Evolutionary conservation across 306 rosid genomes (phyloP).

Genomic region (Luffa aegyptiaca): DNA sequence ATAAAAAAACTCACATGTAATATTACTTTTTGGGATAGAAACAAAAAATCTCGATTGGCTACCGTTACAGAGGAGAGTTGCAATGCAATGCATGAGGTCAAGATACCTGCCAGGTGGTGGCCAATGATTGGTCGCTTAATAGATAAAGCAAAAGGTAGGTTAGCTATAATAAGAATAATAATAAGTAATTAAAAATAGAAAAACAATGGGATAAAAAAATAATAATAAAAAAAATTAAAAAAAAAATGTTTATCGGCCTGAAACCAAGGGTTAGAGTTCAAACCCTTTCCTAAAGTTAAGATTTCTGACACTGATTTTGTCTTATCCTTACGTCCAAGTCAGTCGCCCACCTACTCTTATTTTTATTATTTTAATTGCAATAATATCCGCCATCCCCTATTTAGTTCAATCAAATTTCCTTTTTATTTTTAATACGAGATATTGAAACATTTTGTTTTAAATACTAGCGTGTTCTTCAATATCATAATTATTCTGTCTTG

Average conservation of each 20-base stretch:
- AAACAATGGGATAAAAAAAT: too few relatives aligned
- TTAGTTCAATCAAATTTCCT: neutral
- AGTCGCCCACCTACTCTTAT: neutral
- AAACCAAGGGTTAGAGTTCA: neutral
- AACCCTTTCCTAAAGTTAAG: neutral
- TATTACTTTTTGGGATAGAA: neutral
- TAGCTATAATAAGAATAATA: neutral
- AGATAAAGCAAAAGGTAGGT: neutral
- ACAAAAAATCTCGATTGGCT: neutral
- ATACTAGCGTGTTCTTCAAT: too few relatives aligned
- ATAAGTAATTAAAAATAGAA: neutral
- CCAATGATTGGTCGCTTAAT: neutral
- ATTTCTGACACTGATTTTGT: conserved; percentile 2
- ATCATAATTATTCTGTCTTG: too few relatives aligned
- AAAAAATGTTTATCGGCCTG: neutral
- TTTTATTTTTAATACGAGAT: neutral
- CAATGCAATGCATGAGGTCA: neutral
- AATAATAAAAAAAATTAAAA: neutral
- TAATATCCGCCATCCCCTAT: neutral
- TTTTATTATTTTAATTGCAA: neutral
- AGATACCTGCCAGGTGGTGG: neutral
- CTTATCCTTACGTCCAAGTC: neutral
- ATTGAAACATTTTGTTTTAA: too few relatives aligned
- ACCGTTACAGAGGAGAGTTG: neutral
- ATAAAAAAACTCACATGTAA: neutral